These are phyloP conservation scores for Cladosporium sphaerospermum DNA, from an alignment of 2,329 filamentous ascomycete genomes.

Conservation along the genomic window DNA sequence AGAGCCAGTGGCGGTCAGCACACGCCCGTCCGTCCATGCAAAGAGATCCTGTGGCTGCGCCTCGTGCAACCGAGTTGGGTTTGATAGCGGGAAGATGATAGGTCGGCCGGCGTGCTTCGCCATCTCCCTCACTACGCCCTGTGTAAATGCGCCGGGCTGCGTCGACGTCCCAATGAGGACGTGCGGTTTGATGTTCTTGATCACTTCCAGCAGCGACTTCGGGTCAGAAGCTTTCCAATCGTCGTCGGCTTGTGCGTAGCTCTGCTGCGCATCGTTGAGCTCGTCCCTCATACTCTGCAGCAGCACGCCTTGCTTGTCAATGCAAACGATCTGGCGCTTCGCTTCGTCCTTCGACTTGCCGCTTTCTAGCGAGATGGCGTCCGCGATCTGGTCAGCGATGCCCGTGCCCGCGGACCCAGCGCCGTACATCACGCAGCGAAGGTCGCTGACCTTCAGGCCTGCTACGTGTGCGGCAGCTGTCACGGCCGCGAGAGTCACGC, in stretches of 20 bases:
- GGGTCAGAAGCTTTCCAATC: conserved; percentile 57
- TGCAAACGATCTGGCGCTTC: conserved; percentile 68
- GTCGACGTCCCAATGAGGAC: conserved; percentile 82
- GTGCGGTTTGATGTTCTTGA: conserved; percentile 68
- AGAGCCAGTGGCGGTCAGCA: conserved; percentile 74
- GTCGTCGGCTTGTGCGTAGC: conserved; percentile 57
- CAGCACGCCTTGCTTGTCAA: conserved; percentile 72
- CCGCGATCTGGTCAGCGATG: conserved; percentile 77
- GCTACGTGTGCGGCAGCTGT: conserved; percentile 68
- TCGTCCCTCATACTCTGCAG: conserved; percentile 55
- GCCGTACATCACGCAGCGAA: conserved; percentile 70
- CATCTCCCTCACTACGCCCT: conserved; percentile 71
- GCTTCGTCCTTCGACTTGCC: conserved; percentile 67
- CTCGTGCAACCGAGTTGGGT: conserved; percentile 79
- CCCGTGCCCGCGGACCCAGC: conserved; percentile 76
- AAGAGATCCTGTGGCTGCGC: conserved; percentile 70
- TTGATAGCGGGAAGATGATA: conserved; percentile 84
- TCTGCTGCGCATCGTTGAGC: conserved; percentile 60
- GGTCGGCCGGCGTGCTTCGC: conserved; percentile 64
- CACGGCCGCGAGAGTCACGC: conserved; percentile 77
- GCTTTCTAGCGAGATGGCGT: conserved; percentile 67
- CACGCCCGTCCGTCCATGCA: conserved; percentile 70
- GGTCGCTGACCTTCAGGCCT: conserved; percentile 58
- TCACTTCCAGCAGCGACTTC: conserved; percentile 57
- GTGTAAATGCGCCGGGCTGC: conserved; percentile 66